A percentile compares a stretch with the other conserved stretches of the same genome.
Conservation (phyloP, 1,139 yeast species). For the Geotrichum bryndzae region DNA sequence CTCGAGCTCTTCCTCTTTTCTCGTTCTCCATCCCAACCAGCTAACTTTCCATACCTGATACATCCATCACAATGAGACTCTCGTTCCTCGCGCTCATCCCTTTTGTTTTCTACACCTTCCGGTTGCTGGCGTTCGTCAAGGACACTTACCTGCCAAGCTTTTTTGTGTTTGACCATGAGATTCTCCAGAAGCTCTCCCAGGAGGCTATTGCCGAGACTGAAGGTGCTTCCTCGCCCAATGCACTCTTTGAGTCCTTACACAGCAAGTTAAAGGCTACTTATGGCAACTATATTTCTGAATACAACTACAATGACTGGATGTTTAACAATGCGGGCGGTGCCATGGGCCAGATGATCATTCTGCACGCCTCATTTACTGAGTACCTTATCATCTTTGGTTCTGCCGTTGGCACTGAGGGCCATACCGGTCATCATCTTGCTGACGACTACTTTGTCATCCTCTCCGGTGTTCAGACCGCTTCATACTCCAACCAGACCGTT, state of each 20-base stretch:
- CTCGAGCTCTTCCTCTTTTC: neutral
- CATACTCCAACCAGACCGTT: slow-evolving; percentile 51
- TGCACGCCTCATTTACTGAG: slow-evolving; percentile 94
- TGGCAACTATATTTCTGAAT: slow-evolving; percentile 62
- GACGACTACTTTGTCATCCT: slow-evolving; percentile 93
- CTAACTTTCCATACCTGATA: neutral
- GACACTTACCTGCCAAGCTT: slow-evolving; percentile 45
- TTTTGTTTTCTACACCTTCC: neutral
- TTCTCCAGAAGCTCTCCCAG: slow-evolving; percentile 43
- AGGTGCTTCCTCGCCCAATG: slow-evolving; percentile 52
- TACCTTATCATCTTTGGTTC: slow-evolving; percentile 86
- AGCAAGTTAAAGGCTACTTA: slow-evolving; percentile 55
- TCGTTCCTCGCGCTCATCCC: slow-evolving; percentile 7
- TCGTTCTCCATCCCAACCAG: neutral
- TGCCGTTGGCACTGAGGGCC: slow-evolving; percentile 92
- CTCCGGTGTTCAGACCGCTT: slow-evolving; percentile 71
- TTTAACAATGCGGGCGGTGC: slow-evolving; percentile 98
- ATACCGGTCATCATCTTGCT: slow-evolving; percentile 90
- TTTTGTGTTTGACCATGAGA: slow-evolving; percentile 52
- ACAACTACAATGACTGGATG: slow-evolving; percentile 79
- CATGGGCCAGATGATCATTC: slow-evolving; percentile 93
- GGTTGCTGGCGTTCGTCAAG: slow-evolving; percentile 18
- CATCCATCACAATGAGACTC: slow-evolving; percentile 3
- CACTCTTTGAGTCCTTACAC: slow-evolving; percentile 55
- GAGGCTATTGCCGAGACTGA: slow-evolving; percentile 48